Conservation (phyloP, 441 rosid genomes). For the Gossypium davidsonii region DNA sequence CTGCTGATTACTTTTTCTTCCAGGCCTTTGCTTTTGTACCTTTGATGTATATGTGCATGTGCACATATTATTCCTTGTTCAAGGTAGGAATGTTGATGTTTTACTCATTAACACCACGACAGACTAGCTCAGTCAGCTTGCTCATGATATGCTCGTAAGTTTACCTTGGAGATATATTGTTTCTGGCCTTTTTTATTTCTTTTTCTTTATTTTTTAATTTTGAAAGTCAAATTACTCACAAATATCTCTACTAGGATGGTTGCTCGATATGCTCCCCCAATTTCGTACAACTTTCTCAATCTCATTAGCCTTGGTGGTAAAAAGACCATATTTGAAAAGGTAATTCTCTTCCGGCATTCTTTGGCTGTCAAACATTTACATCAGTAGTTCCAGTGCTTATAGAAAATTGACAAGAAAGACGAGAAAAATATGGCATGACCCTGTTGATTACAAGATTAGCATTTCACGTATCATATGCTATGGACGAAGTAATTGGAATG, state of each 20-base stretch:
- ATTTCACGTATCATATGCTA: neutral
- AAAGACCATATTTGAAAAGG: constrained; percentile 83
- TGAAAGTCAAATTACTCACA: constrained; percentile 9
- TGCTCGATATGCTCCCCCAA: constrained; percentile 96
- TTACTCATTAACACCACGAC: constrained; percentile 91
- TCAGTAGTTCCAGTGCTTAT: neutral
- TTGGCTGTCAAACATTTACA: constrained; percentile 1
- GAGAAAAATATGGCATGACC: neutral
- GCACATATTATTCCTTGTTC: constrained; percentile 93
- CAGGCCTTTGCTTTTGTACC: constrained; percentile 93
- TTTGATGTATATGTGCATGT: constrained; percentile 94
- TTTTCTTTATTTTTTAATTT: neutral
- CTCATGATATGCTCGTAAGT: constrained; percentile 99
- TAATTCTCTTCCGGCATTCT: constrained; percentile 18
- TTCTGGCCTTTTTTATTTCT: neutral
- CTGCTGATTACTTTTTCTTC: constrained; percentile 19
- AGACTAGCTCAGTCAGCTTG: constrained; percentile 92
- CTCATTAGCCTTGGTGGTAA: constrained; percentile 60
- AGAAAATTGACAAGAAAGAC: constrained; percentile 1
- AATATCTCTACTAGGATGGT: constrained; percentile 61
- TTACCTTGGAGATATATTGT: constrained; percentile 7
- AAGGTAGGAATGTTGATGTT: constrained; percentile 97
- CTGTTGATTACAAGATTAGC: neutral
- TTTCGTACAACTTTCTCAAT: constrained; percentile 92
- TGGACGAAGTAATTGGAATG: neutral